phyloP scores from a whole-genome alignment of 192 early-diverging fungal genomes.

The Phlyctochytrium planicorne region DNA sequence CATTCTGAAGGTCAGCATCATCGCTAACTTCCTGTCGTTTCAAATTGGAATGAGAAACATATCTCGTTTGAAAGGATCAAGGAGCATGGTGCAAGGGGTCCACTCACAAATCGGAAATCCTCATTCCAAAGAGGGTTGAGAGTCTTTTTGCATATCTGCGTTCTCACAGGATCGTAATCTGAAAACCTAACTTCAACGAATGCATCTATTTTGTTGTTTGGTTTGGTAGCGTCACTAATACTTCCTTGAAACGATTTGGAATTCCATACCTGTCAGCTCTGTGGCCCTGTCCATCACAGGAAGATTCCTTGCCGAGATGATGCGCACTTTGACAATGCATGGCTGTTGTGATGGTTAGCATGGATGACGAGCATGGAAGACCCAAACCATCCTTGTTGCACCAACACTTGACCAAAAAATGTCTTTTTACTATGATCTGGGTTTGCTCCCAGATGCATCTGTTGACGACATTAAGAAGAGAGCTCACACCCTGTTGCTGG shows the following conservation, averaged over 20 bases:
- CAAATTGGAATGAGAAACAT: not conserved
- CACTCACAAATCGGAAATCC: slow-evolving; percentile 67
- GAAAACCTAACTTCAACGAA: slow-evolving; percentile 78
- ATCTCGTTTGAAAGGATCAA: not conserved
- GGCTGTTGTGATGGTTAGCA: too few species aligned
- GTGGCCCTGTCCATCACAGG: slow-evolving; percentile 83
- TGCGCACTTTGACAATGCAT: slow-evolving; percentile 74
- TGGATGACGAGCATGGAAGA: too few species aligned
- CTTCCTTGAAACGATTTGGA: slow-evolving; percentile 12
- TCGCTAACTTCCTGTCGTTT: slow-evolving; percentile 58
- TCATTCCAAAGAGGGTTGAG: slow-evolving; percentile 83
- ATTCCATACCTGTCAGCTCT: slow-evolving; percentile 58
- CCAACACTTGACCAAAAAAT: too few species aligned
- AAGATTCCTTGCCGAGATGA: slow-evolving; percentile 68
- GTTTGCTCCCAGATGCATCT: not conserved
- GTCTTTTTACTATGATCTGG: not conserved
- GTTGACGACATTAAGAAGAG: not conserved
- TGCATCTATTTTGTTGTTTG: too few species aligned
- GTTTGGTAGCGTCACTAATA: slow-evolving; percentile 2
- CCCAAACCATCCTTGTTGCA: too few species aligned
- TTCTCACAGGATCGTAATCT: slow-evolving; percentile 65
- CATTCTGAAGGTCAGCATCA: slow-evolving; percentile 79
- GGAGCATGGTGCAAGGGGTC: not conserved
- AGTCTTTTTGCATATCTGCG: slow-evolving; percentile 66
- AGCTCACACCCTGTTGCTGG: not conserved